Evolutionary conservation across 2,329 filamentous ascomycete genomes (phyloP).

Genomic region (Fusarium falciforme): DNA sequence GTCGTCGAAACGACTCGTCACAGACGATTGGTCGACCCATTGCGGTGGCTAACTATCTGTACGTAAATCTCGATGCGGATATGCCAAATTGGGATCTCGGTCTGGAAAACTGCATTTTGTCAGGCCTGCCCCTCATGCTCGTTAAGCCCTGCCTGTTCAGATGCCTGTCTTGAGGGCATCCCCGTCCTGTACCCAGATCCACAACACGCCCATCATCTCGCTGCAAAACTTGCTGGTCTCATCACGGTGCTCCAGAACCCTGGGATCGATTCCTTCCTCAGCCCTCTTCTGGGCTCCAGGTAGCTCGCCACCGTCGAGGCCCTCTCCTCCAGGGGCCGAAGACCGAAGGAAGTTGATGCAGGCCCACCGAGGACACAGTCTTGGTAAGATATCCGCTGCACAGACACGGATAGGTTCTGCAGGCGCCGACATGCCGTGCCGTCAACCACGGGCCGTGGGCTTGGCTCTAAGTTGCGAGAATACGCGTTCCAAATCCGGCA

Average conservation of each 20-base stretch:
- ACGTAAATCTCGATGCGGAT: slow-evolving; percentile 23
- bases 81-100: slow-evolving; percentile 33
- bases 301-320: not conserved
- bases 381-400: slow-evolving; percentile 9
- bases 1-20: slow-evolving; percentile 7
- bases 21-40: slow-evolving; percentile 19
- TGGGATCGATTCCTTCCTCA: slow-evolving; percentile 13
- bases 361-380: not conserved
- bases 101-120: slow-evolving; percentile 36
- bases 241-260: not conserved
- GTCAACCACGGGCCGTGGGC: slow-evolving; percentile 10
- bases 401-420: not conserved
- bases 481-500: slow-evolving; percentile 14
- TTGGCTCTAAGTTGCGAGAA: slow-evolving; percentile 13
- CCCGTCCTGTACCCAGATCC: slow-evolving; percentile 18
- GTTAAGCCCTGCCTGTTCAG: not conserved
- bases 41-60: slow-evolving; percentile 14
- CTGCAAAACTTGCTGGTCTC: slow-evolving; percentile 2
- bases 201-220: not conserved
- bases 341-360: not conserved
- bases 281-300: not conserved
- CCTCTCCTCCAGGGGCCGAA: not conserved
- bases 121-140: slow-evolving; percentile 4
- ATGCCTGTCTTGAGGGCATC: slow-evolving; percentile 5
- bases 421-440: not conserved